Base-by-base conservation (phyloP, 805 yeast species). In the Candida gorgasii region DNA sequence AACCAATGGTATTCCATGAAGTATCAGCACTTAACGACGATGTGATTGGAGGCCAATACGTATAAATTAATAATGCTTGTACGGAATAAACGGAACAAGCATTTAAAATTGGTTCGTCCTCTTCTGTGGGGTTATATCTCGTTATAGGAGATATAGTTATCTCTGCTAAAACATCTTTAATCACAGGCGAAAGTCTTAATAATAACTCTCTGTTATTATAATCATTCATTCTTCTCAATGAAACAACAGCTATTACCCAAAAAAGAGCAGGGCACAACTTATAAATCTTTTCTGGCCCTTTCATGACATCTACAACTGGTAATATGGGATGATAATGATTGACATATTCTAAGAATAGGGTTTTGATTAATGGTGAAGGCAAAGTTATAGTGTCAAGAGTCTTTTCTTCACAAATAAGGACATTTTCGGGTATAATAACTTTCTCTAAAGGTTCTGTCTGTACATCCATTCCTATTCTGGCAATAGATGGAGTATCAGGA, bases 1-100 rank as follows among this genome's bases (percentile, higher is more conserved):
- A 82, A 0, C 97, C 98, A 16, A 89, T 84, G 1, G 97, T 88
- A 58, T 86, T 88, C 96, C 97, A 92, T 3, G 96, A 85, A 6
- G 96, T 85, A 58, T 93, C 98, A 0, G 98, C 96, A 62, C 95
- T 86, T 36, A 93, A 73, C 0, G 97, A 89, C 0, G 98, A 89
- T 0, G 97, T 88, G 28, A 90, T 75, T 3, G 97, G 97, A 0
- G 98, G 98, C 99, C 98, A 92, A 59, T 84, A 80, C 0, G 97
- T 84, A 62, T 86, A 89, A 1, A 92, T 67, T 19, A 92, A 65
- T 49, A 92, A 84, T 0, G 97, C 97, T 61, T 92, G 99, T 0
- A 92, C 97, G 0, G 96, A 86, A 58, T 84, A 92, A 0, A 92
- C 97, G 16, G 95, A 84, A 4, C 96, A 87, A 2, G 89, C 92